These are phyloP conservation scores for Amanita pallidorosea DNA, from an alignment of 768 basidiomycete species.

Conservation along the genomic window DNA sequence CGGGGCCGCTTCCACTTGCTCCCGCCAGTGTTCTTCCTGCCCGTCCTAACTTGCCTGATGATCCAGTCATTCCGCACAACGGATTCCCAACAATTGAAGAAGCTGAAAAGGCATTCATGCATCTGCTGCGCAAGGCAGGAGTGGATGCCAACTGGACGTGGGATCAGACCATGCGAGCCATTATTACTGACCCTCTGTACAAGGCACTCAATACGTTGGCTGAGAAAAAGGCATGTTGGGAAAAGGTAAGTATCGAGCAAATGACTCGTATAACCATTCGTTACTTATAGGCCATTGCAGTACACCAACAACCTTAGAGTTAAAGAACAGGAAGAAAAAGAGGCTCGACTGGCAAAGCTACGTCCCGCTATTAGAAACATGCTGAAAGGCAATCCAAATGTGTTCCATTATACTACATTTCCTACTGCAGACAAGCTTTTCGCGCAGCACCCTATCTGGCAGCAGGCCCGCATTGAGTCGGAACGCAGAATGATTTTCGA, in stretches of 20 bases:
- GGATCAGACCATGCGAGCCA: slow-evolving; percentile 97
- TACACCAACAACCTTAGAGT: slow-evolving; percentile 68
- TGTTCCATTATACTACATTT: slow-evolving; percentile 90
- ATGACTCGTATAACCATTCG: neutral
- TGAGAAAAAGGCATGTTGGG: slow-evolving; percentile 91
- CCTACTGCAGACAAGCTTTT: slow-evolving; percentile 82
- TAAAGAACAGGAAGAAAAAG: slow-evolving; percentile 81
- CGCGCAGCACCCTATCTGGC: slow-evolving; percentile 84
- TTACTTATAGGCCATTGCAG: slow-evolving; percentile 25
- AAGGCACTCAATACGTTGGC: slow-evolving; percentile 88
- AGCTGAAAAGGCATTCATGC: slow-evolving; percentile 90
- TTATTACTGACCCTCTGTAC: slow-evolving; percentile 97
- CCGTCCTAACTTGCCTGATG: slow-evolving; percentile 74
- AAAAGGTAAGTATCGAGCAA: slow-evolving; percentile 54
- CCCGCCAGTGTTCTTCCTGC: slow-evolving; percentile 54
- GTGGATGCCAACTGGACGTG: slow-evolving; percentile 93
- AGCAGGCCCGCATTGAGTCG: slow-evolving; percentile 71
- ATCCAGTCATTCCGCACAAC: slow-evolving; percentile 82
- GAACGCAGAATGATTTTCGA: slow-evolving; percentile 87
- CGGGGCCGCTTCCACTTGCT: slow-evolving; percentile 48
- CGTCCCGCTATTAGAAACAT: slow-evolving; percentile 82
- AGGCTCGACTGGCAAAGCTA: slow-evolving; percentile 72
- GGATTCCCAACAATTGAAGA: slow-evolving; percentile 82
- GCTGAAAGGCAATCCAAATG: slow-evolving; percentile 78
- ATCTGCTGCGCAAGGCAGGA: slow-evolving; percentile 79